A percentile compares a stretch with the other conserved stretches of the same genome.
Conservation (phyloP, 345 rosid species). For the Boechera divaricarpa region DNA sequence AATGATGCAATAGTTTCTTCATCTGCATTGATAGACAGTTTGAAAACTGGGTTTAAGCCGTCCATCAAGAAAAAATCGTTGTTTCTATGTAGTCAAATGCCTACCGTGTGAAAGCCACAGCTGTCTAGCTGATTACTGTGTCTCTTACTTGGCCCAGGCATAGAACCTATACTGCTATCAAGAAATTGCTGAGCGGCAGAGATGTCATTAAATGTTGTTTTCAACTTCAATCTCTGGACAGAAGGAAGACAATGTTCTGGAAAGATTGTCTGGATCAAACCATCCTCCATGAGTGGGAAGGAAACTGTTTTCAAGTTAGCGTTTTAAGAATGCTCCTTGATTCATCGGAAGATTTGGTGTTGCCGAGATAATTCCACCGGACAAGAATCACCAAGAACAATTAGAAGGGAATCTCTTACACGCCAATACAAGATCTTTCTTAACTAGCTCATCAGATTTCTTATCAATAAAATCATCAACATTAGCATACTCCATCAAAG, state of each 20-base stretch:
- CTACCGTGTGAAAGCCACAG: slow-evolving; percentile 85
- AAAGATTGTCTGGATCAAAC: slow-evolving; percentile 54
- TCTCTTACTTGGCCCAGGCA: slow-evolving; percentile 75
- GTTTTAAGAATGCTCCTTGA: slow-evolving; percentile 43
- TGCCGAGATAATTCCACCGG: slow-evolving; percentile 67
- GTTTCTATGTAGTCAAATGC: slow-evolving; percentile 34
- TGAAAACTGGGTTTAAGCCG: slow-evolving; percentile 35
- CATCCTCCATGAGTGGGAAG: slow-evolving; percentile 50
- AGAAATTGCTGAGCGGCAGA: slow-evolving; percentile 51
- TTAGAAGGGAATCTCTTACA: slow-evolving; percentile 83
- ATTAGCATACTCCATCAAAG: slow-evolving; percentile 55
- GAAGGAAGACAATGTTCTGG: slow-evolving; percentile 55
- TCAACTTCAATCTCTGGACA: slow-evolving; percentile 52
- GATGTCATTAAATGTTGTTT: slow-evolving; percentile 45
- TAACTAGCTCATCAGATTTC: slow-evolving; percentile 45
- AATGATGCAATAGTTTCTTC: slow-evolving; percentile 83
- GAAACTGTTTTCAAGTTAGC: slow-evolving; percentile 47
- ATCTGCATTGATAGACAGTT: slow-evolving; percentile 54
- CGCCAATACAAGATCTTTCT: slow-evolving; percentile 61
- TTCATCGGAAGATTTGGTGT: slow-evolving; percentile 41
- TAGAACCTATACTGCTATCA: slow-evolving; percentile 56
- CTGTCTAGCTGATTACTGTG: slow-evolving; percentile 64
- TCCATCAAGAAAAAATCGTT: slow-evolving; percentile 21
- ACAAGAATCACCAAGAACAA: slow-evolving; percentile 65
- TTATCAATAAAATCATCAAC: slow-evolving; percentile 56